A percentile compares a stretch with the other conserved stretches of the same genome.
phyloP scores from a whole-genome alignment of 257 asterid genomes.

The Salvia miltiorrhiza region DNA sequence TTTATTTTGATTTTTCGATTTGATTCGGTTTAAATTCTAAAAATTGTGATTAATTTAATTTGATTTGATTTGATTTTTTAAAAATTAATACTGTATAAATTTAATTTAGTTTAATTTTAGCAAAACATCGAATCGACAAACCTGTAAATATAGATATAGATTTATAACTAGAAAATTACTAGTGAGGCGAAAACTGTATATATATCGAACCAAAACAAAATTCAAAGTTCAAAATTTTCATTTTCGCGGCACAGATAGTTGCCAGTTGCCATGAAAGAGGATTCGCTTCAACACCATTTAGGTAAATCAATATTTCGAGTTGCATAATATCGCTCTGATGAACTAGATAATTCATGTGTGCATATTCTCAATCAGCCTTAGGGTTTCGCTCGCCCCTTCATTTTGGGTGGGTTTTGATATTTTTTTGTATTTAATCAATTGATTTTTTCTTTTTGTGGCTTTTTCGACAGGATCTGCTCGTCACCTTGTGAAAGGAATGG shows the following conservation, averaged over 20 bases:
- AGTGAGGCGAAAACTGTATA: no score
- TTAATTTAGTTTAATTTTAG: no score
- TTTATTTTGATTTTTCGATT: no score
- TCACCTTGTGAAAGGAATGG: constrained; percentile 52
- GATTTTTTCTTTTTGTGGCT: neutral
- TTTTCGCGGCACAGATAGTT: constrained; percentile 41
- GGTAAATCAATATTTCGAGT: constrained; percentile 28
- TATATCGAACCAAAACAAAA: neutral
- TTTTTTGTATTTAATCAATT: neutral
- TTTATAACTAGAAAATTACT: no score
- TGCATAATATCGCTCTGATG: neutral
- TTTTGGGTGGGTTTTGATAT: neutral
- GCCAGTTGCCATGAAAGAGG: constrained; percentile 34
- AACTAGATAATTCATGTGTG: neutral
- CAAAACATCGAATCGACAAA: no score
- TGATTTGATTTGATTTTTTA: no score
- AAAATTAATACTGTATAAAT: no score
- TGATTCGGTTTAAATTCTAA: no score
- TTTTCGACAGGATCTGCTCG: constrained; percentile 10
- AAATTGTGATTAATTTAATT: no score
- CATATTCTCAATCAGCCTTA: neutral
- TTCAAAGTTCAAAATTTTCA: constrained; percentile 38
- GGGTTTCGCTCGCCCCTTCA: constrained; percentile 9
- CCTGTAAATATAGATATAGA: no score
- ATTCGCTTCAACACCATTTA: constrained; percentile 19